Evolutionary conservation across 1,284 basidiomycete genomes (phyloP), one percentile per base, ranked within the genome.

Genomic region (Puccinia triticina): DNA sequence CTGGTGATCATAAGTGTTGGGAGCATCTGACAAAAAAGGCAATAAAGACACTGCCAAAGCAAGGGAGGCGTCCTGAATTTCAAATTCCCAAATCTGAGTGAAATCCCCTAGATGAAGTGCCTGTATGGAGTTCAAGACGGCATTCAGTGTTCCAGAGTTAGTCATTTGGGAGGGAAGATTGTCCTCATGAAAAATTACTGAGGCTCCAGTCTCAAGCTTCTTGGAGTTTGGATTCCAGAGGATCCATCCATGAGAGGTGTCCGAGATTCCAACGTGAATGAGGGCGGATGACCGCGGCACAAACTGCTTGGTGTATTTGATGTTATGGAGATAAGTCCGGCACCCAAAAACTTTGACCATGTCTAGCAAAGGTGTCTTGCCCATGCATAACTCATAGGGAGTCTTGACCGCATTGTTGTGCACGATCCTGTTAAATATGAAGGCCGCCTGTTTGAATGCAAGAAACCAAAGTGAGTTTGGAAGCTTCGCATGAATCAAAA

Each of bases 241-340:
- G 21, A 77, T 1, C 75, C 75, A 77, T 0, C 75, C 59, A 16
- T 66, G 53, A 29, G n/a, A 77, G 4, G 7, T 37, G 12, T 64
- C 43, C 32, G 43, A 66, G 1, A 77, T 21, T 23, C 75, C 75
- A 34, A 77, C 57, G 43, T 75, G 73, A 26, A 53, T 43, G 4
- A 55, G 8, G 5, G 55, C 5, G 21, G 23, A 5, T 14, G 53
- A n/a, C 4, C 73, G 7, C 4, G 37, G 73, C 2, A 26, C 34
- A 12, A 75, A 57, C 14, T 75, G 29, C 37, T 75, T 75, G 23
- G 34, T 2, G 21, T 55, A 43, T 14, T 34, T 50, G 16, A 18
- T 18, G 37, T 75, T 53, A 34, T 57, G 37, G 14, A 75, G 18
- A 32, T 40, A 75, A 37, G 53, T 32, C 16, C 34, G 48, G 21